Percentiles rank a stretch among this genome's conserved stretches.
These are phyloP conservation scores for Dipteronia sinensis DNA, from an alignment of 345 rosid species.

Conservation along the genomic window DNA sequence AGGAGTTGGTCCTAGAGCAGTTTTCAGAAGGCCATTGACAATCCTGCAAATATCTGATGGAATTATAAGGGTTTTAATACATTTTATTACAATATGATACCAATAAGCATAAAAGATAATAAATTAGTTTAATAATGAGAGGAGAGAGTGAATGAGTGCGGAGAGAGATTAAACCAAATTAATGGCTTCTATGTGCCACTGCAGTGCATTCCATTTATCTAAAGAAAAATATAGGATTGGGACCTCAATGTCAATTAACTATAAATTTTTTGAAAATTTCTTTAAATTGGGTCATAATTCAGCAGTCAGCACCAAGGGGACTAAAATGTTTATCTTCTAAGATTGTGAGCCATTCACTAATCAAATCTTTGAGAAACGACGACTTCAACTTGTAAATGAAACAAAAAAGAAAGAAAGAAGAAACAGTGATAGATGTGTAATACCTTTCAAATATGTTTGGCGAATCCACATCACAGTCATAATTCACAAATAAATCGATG, in stretches of 20 bases:
- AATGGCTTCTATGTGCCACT: background rate
- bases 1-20: constrained; percentile 92
- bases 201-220: background rate
- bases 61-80: constrained; percentile 89
- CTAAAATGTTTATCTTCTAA: background rate
- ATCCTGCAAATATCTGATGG: constrained; percentile 97
- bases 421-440: constrained; percentile 12
- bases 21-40: constrained; percentile 94
- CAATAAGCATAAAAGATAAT: background rate
- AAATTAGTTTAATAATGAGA: background rate
- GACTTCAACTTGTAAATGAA: background rate
- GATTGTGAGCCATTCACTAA: background rate
- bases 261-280: background rate
- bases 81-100: constrained; percentile 27
- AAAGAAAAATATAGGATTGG: background rate
- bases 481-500: constrained; percentile 90
- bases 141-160: background rate
- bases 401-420: background rate
- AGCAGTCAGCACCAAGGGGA: background rate
- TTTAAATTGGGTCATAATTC: background rate
- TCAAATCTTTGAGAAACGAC: background rate
- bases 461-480: constrained; percentile 93
- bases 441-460: constrained; percentile 98
- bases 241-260: background rate
- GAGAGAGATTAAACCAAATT: background rate